Evolutionary conservation across 2,329 filamentous ascomycete species (phyloP), one percentile per base, ranked within the genome.

Genomic region (Fusarium tanahbumbuense): DNA sequence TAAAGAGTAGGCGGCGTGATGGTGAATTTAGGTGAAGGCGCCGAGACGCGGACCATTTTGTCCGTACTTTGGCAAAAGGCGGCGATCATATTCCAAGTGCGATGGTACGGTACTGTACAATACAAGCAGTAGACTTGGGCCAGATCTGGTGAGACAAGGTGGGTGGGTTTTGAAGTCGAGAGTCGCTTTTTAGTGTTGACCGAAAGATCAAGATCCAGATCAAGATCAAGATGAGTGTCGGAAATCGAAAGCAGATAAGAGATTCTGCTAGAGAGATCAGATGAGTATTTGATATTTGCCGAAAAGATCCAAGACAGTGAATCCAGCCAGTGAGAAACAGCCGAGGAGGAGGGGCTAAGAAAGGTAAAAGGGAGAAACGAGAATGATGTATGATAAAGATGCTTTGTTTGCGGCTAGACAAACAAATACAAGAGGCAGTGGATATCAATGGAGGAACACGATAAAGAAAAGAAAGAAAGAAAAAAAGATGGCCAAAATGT

Each of bases 241-340:
- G 44, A 64, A 59, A 63, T 63, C 37, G 27, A 40, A 63, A 44
- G 42, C 28, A 67, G 62, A 64, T 59, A 61, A 63, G 56, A 54
- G 58, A 44, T 20, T 41, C 41, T 63, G 45, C 47, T 56, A 40
- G 42, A 68, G 64, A 68, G 68, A 68, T 71, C 68, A 68, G 64
- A 70, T 68, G 68, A 71, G 68, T 65, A 47, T 48, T 70, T 64
- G 55, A 71, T 70, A 68, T 68, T 65, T 70, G 47, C 68, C 59
- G 58, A 64, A 64, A 48, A 49, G 53, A 60, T 56, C 49, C 54
- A 56, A 45, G 64, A 60, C 58, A 53, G 34, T 37, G 18, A 37
- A 40, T 52, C 64, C 50, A 71, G 64, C 68, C 68, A 70, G 67
- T 70, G 41, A 71, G 52, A 60, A 48, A 20, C 64, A 59, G 40